Percentiles rank a stretch among this genome's conserved stretches.
phyloP scores from a whole-genome alignment of 2,329 filamentous ascomycete genomes.

The Alternaria consortialis region DNA sequence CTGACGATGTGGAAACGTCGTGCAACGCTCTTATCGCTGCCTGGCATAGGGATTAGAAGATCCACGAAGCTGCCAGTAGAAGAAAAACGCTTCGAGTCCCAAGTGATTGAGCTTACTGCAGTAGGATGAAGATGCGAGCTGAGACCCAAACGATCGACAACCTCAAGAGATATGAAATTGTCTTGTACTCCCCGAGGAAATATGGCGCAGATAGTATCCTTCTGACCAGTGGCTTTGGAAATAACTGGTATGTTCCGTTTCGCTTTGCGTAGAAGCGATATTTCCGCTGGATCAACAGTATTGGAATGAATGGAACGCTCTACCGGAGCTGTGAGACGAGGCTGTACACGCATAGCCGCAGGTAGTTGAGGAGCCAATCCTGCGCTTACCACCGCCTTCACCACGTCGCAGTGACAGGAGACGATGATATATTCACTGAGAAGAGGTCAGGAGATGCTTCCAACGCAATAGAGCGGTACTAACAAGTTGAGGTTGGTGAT shows the following conservation, averaged over 20 bases:
- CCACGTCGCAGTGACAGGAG: not conserved
- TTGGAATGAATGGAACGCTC: not conserved
- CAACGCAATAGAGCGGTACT: not conserved
- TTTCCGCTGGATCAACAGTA: not conserved
- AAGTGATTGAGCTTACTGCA: not conserved
- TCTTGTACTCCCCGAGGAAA: not conserved
- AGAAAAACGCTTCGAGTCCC: not conserved
- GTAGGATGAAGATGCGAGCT: not conserved
- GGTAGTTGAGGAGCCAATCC: not conserved
- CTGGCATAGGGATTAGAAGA: not conserved
- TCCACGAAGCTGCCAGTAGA: not conserved
- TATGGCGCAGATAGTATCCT: not conserved
- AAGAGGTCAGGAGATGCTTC: not conserved
- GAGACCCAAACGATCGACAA: not conserved
- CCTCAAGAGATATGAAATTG: not conserved
- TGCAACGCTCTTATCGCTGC: not conserved
- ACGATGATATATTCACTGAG: not conserved
- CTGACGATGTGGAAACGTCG: not conserved
- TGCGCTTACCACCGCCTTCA: not conserved
- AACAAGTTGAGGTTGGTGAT: not conserved
- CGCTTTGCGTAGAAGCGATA: not conserved
- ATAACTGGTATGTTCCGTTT: not conserved
- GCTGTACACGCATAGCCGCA: not conserved
- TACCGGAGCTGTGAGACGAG: not conserved
- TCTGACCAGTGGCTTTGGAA: not conserved